Conservation (phyloP, 192 early-diverging fungal species). For the Backusella psychrophila region DNA sequence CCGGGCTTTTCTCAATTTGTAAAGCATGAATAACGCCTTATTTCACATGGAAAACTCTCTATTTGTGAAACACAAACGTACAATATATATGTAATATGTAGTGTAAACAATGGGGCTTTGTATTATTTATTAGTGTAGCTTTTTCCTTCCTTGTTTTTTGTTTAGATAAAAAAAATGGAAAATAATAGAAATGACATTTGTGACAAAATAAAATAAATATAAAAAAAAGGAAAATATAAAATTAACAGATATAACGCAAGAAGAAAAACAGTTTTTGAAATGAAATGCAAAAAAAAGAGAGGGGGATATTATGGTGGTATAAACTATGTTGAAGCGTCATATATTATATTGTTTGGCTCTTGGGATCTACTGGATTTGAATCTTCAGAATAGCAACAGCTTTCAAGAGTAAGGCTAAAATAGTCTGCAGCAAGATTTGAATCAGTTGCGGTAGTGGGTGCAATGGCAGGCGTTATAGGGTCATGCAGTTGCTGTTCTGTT, state of each 20-base stretch:
- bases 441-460: not conserved
- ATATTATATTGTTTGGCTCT: not conserved
- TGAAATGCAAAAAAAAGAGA: not conserved
- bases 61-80: not conserved
- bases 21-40: not conserved
- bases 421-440: not conserved
- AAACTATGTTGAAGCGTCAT: not conserved
- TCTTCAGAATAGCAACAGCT: not conserved
- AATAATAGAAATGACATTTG: not conserved
- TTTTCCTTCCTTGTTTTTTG: not conserved
- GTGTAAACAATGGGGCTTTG: not conserved
- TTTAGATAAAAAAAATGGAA: not conserved
- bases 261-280: not conserved
- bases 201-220: not conserved
- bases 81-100: not conserved
- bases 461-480: not conserved
- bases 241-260: not conserved
- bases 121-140: not conserved
- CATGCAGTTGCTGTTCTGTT: not conserved
- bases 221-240: not conserved
- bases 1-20: not conserved
- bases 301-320: not conserved
- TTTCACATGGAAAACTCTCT: not conserved
- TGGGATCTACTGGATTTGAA: not conserved
- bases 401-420: not conserved